Percentiles rank a stretch among this genome's conserved stretches.
phyloP scores from a whole-genome alignment of 257 asterid genomes.

The Gentiana straminea region DNA sequence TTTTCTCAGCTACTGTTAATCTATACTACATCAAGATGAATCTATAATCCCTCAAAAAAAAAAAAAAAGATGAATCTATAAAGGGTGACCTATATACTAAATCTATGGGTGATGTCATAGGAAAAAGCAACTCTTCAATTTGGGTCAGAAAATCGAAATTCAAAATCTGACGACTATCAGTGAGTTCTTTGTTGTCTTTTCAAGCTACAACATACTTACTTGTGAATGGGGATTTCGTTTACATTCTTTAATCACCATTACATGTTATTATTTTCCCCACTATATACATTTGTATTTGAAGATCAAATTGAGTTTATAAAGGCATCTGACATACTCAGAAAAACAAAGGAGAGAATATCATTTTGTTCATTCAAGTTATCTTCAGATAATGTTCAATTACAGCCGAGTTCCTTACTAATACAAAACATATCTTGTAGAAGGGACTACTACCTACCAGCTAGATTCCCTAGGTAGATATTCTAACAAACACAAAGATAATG shows the following conservation, averaged over 20 bases:
- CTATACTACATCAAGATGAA: slow-evolving; percentile 8
- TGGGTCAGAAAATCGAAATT: slow-evolving; percentile 65
- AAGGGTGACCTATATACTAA: slow-evolving; percentile 22
- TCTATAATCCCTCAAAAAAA: no score
- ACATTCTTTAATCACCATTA: not conserved
- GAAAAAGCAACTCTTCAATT: slow-evolving; percentile 76
- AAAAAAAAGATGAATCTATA: slow-evolving; percentile 1
- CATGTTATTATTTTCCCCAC: not conserved
- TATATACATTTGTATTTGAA: slow-evolving; percentile 76
- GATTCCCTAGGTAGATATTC: no score
- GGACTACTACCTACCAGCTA: no score
- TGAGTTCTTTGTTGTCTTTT: slow-evolving; percentile 30
- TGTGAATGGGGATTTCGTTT: not conserved
- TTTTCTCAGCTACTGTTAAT: slow-evolving; percentile 6
- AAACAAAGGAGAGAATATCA: no score
- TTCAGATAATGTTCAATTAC: no score
- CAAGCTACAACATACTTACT: no score
- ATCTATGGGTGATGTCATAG: slow-evolving; percentile 29
- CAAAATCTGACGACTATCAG: slow-evolving; percentile 62
- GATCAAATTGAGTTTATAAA: slow-evolving; percentile 91
- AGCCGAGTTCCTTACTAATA: no score
- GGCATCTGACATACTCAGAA: slow-evolving; percentile 64
- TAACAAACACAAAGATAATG: no score
- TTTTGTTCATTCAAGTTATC: no score
- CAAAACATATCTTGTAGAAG: no score